Percentiles rank a stretch among this genome's conserved stretches.
These are phyloP conservation scores for Nepenthes alata DNA, from an alignment of 179 eudicot species.

Conservation along the genomic window DNA sequence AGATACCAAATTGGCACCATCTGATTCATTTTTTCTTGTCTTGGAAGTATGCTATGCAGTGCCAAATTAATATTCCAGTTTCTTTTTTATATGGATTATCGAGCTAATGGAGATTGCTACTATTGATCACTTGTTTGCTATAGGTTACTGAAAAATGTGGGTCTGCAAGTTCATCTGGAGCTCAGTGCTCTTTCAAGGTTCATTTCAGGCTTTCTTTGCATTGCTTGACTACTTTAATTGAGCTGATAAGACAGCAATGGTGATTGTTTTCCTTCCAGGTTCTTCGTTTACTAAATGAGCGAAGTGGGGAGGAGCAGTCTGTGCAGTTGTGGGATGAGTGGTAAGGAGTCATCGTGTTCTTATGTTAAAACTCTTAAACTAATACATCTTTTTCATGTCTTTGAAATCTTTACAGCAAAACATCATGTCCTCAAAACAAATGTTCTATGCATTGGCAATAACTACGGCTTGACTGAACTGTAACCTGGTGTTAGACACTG, in stretches of 20 bases:
- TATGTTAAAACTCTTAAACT: not conserved
- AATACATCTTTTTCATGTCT: not conserved
- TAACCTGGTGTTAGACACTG: no score
- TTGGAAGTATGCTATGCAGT: slow-evolving; percentile 50
- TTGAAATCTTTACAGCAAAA: not conserved
- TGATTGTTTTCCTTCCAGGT: slow-evolving; percentile 30
- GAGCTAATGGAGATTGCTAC: not conserved
- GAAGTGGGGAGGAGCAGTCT: slow-evolving; percentile 63
- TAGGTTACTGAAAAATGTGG: slow-evolving; percentile 79
- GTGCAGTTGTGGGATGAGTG: slow-evolving; percentile 83
- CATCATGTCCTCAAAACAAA: no score
- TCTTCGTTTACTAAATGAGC: slow-evolving; percentile 75
- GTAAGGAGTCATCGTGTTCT: slow-evolving; percentile 28
- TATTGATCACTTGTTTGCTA: slow-evolving; percentile 8
- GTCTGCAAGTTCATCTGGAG: slow-evolving; percentile 27
- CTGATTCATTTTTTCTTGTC: slow-evolving; percentile 59
- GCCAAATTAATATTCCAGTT: not conserved
- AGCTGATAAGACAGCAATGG: slow-evolving; percentile 2
- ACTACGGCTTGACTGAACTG: no score
- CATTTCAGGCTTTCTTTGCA: slow-evolving; percentile 7
- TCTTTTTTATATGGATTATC: not conserved
- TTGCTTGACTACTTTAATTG: slow-evolving; percentile 5
- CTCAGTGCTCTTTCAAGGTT: slow-evolving; percentile 59
- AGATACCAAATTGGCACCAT: slow-evolving; percentile 18
- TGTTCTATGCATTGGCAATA: no score